Evolutionary conservation across 2,329 filamentous ascomycete species (phyloP), one percentile per base, ranked within the genome.

Genomic region (Cladosporium colombiae): DNA sequence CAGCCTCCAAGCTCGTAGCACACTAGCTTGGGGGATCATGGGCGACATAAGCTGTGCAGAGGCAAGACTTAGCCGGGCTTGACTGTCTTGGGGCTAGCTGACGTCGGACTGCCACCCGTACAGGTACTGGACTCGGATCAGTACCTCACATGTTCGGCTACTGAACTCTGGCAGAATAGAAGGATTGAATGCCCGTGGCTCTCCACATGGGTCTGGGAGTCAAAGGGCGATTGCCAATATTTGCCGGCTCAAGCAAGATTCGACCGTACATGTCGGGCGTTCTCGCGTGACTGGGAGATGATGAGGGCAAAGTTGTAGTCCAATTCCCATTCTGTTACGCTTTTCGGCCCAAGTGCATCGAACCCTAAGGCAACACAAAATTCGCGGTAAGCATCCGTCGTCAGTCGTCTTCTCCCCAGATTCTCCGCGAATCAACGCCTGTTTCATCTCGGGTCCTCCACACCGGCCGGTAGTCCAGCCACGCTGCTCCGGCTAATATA

Each of bases 391-490:
- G 23, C 29, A 6, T 27, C 52, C 27, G 29, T 13, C 14, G 52
- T 21, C 27, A 21, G 8, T 29, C 10, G 52, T 21, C 16, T n/a
- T 55, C 25, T 31, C 52, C 52, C 52, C 52, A 55, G 52, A 33
- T 57, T 57, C 55, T 57, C 55, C 55, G 55, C 55, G 55, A 57
- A 57, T 57, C 23, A 33, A 57, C 55, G 55, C 33, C 31, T 21
- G 18, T 21, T 14, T n/a, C 49, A 52, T 29, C 16, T 57, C 55
- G 52, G 52, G 31, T 57, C 55, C 55, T 40, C 55, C 55, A 57
- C 55, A 40, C 11, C 8, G n/a, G 25, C 55, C 55, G 55, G 49
- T n/a, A 52, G 23, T 52, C 49, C 27, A 52, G 33, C 55, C 14
- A 40, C 33, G 33, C 55, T 40, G 55, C 55, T 57, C 31, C 55